Base-by-base conservation (phyloP, 2,329 filamentous ascomycete genomes). In the Aspergillus udagawae region DNA sequence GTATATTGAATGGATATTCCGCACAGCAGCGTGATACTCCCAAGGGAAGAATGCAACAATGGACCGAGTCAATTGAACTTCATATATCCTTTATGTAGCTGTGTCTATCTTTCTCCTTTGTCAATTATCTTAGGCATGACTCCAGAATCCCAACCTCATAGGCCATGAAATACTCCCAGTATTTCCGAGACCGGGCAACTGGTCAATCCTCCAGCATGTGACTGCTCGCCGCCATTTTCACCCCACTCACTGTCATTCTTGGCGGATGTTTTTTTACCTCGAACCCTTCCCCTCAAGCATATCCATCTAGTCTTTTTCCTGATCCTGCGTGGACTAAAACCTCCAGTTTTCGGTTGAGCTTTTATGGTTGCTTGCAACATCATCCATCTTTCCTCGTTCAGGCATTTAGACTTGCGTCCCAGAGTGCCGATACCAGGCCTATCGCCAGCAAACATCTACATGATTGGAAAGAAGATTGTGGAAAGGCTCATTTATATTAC, bases 401-500 rank as follows among this genome's bases (percentile, higher is more conserved):
- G 6, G 4, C 21, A 47, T 12, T 12, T 7, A 47, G 20, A 20
- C 10, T 23, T 23, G 42, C 9, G 21, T 45, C 7, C 21, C 42
- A 23, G 6, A 5, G 32, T 44, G n/a, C n/a, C n/a, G 42, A 12
- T 20, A 10, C 4, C 20, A 45, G 42, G 42, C n/a, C 20, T 14
- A 23, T 45, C 20, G 5, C 10, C 44, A 12, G 20, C 20, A 23
- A 14, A 21, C 21, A 47, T 23, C 44, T 23, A 47, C 20, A 47
- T 47, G 44, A 47, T 47, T 23, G 9, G 21, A 8, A 47, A 23
- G 44, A 21, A 23, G 20, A 23, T 14, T 23, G 44, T 27, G 44
- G 44, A 23, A 47, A 47, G 25, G n/a, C 63, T 45, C 59, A 55
- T 47, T 23, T 25, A 47, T 14, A 47, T 23, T 65, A 66, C 50